Evolutionary conservation across 805 yeast species (phyloP), one percentile per base, ranked within the genome.

Genomic region (Myxozyma sirexii): DNA sequence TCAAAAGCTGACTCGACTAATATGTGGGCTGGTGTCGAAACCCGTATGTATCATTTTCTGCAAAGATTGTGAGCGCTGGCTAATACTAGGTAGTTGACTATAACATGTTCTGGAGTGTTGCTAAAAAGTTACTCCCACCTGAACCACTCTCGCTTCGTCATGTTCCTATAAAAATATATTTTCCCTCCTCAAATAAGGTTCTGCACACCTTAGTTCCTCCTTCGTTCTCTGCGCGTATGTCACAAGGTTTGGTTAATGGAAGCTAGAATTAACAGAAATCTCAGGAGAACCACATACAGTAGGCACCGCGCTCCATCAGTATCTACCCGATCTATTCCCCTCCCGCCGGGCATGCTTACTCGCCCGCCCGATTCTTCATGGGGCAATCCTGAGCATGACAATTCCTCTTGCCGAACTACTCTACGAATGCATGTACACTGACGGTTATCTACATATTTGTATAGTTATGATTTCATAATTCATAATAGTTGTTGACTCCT

Each of bases 391-490:
- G 0, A 83, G 86, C 0, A 51, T 78, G 55, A 67, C 74, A 0
- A 71, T 78, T 0, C 80, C 83, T 0, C 53, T 87, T 3, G 69
- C 69, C 8, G 83, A 80, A 2, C 62, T 86, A 10, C 83, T 79
- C 66, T 64, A 67, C 17, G 72, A 76, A 35, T 75, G 82, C 53
- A 71, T 77, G 62, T 83, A 80, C 60, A 70, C 83, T 21, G 94
- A 87, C 72, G 88, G 90, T 15, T 87, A 85, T 68, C 69, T 88
- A 49, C 90, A 88, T 69, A 69, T 84, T 6, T 72, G 77, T 29
- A 72, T 82, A 23, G 70, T 74, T n/a, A 74, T 80, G 72, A 71
- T 71, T 50, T 29, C 64, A 24, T 59, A 37, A 49, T 39, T 10
- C 10, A 29, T 19, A 19, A 17, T 39, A 13, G n/a, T n/a, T n/a